Conservation (phyloP, 805 yeast genomes). For the Ogataea dorogensis region DNA sequence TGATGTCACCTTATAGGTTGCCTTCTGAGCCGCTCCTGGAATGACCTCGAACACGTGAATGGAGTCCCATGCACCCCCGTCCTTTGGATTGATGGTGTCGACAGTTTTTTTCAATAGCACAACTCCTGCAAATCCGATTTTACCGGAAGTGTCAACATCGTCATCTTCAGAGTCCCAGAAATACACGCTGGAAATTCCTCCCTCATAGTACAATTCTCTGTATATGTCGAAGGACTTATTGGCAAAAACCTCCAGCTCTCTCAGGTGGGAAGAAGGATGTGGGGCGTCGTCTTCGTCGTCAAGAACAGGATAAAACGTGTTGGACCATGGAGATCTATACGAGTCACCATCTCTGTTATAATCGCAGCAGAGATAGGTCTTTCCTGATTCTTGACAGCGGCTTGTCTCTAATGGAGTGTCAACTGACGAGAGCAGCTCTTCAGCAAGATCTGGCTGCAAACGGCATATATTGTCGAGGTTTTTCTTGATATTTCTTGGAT, state of each 20-base stretch:
- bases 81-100: conserved; percentile 41
- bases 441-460: conserved; percentile 69
- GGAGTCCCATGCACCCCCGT: conserved; percentile 78
- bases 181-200: conserved; percentile 86
- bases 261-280: conserved; percentile 61
- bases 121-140: conserved; percentile 83
- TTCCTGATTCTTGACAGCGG: conserved; percentile 54
- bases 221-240: conserved; percentile 91
- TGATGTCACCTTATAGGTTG: conserved; percentile 73
- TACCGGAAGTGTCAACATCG: conserved; percentile 43
- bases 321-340: conserved; percentile 88
- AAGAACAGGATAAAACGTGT: conserved; percentile 57
- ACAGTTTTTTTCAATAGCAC: conserved; percentile 70
- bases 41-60: conserved; percentile 86
- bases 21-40: conserved; percentile 39
- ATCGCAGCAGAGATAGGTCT: conserved; percentile 81
- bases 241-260: conserved; percentile 75
- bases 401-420: conserved; percentile 73
- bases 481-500: conserved; percentile 57
- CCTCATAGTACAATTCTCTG: conserved; percentile 92
- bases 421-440: conserved; percentile 80
- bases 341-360: conserved; percentile 95
- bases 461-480: conserved; percentile 49
- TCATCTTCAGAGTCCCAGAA: conserved; percentile 84
- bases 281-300: conserved; percentile 66